Conservation (phyloP, 306 rosid genomes). For the Lathyrus oleraceus region DNA sequence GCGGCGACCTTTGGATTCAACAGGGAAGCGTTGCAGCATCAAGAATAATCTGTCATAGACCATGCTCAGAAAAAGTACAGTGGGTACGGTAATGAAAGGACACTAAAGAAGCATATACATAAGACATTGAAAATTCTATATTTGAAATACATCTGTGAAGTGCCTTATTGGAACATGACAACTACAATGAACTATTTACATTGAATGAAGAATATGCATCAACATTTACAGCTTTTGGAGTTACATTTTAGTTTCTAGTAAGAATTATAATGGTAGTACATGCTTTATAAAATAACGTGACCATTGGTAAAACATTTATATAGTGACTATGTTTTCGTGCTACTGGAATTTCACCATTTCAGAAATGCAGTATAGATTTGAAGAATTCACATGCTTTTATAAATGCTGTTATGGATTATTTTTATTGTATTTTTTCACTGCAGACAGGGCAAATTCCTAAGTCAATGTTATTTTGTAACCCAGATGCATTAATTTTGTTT, state of each 20-base stretch:
- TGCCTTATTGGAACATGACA: neutral
- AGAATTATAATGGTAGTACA: neutral
- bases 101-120: constrained; percentile 9
- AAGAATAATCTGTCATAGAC: constrained; percentile 76
- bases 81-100: constrained; percentile 22
- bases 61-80: constrained; percentile 20
- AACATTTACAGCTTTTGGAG: constrained; percentile 18
- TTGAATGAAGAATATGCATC: neutral
- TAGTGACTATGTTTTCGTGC: neutral
- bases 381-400: neutral
- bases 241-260: constrained; percentile 12
- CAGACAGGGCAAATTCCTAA: constrained; percentile 28
- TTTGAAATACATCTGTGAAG: neutral
- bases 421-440: constrained; percentile 1
- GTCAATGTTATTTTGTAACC: constrained; percentile 21
- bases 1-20: constrained; percentile 96
- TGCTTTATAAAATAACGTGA: neutral
- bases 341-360: neutral
- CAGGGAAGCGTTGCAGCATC: constrained; percentile 98
- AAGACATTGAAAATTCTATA: constrained; percentile 11
- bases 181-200: constrained; percentile 6
- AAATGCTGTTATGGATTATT: neutral
- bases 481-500: constrained; percentile 12
- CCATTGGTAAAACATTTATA: neutral
- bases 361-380: neutral